A percentile compares a stretch with the other conserved stretches of the same genome.
Evolutionary conservation across 2,329 filamentous ascomycete genomes (phyloP).

Genomic region (Fusarium vanettenii): DNA sequence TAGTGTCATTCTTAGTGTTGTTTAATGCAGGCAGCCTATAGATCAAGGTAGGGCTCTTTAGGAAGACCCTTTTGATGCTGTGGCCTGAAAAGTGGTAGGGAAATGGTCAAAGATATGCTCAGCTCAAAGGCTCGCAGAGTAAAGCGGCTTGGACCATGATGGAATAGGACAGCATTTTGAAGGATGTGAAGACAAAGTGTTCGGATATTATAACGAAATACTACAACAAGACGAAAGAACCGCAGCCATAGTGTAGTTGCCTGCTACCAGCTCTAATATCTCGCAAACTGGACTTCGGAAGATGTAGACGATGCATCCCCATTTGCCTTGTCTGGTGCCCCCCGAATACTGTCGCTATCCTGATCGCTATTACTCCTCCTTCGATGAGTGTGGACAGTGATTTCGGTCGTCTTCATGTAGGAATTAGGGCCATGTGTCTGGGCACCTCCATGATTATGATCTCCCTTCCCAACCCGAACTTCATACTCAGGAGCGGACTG

Average conservation of each 20-base stretch:
- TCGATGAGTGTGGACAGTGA: constrained; percentile 26
- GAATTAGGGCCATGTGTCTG: constrained; percentile 1
- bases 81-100: neutral
- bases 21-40: neutral
- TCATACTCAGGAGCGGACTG: constrained; percentile 27
- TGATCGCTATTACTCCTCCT: constrained; percentile 5
- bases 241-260: neutral
- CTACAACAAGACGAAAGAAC: neutral
- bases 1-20: neutral
- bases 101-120: neutral
- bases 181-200: neutral
- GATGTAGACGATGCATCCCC: constrained; percentile 35
- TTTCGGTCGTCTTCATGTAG: constrained; percentile 35
- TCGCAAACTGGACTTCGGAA: constrained; percentile 38
- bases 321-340: constrained; percentile 3
- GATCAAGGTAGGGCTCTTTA: neutral
- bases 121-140: neutral
- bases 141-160: neutral
- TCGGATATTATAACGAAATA: neutral
- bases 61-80: neutral
- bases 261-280: neutral
- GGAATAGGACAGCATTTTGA: neutral
- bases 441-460: neutral
- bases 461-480: constrained; percentile 33
- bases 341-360: constrained; percentile 9